Percentiles rank a stretch among this genome's conserved stretches.
Evolutionary conservation across 495 filamentous ascomycete genomes (phyloP).

Genomic region (Neurospora tetraspora): DNA sequence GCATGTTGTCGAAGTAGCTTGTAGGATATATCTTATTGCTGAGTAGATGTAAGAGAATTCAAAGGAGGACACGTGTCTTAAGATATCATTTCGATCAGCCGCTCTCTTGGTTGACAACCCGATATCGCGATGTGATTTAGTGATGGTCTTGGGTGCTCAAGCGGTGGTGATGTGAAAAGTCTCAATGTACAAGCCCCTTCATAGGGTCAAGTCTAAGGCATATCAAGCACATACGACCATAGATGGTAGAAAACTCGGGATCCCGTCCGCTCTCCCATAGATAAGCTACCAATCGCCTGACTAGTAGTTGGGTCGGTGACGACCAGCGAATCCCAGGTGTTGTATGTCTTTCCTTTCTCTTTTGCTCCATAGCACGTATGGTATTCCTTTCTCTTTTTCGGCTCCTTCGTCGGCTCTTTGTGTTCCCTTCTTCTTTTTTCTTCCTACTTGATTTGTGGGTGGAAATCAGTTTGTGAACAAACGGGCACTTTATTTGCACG

Average conservation of each 20-base stretch:
- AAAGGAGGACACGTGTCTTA: background rate
- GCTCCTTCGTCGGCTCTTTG: background rate
- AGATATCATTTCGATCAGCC: background rate
- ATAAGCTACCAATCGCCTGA: too few relatives aligned
- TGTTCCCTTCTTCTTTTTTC: background rate
- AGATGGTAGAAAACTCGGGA: constrained; percentile 35
- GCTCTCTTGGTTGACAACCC: background rate
- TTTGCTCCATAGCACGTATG: fast-evolving
- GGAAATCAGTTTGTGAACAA: background rate
- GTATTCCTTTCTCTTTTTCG: background rate
- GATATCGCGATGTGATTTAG: background rate
- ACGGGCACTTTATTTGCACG: too few relatives aligned
- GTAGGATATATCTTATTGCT: background rate
- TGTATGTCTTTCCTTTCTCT: constrained; percentile 29
- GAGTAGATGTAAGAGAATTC: background rate
- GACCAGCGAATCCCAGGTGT: constrained; percentile 31
- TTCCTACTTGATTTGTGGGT: fast-evolving
- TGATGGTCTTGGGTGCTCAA: background rate
- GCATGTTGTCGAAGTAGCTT: background rate
- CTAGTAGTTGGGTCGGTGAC: too few relatives aligned
- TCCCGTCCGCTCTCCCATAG: constrained; percentile 44
- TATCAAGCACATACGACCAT: constrained; percentile 31
- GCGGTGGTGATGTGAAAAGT: background rate
- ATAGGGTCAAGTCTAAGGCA: background rate
- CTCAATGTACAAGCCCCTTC: background rate